Evolutionary conservation across 331 rosid species (phyloP), one percentile per base, ranked within the genome.

Genomic region (Rhamnella rubrinervis): DNA sequence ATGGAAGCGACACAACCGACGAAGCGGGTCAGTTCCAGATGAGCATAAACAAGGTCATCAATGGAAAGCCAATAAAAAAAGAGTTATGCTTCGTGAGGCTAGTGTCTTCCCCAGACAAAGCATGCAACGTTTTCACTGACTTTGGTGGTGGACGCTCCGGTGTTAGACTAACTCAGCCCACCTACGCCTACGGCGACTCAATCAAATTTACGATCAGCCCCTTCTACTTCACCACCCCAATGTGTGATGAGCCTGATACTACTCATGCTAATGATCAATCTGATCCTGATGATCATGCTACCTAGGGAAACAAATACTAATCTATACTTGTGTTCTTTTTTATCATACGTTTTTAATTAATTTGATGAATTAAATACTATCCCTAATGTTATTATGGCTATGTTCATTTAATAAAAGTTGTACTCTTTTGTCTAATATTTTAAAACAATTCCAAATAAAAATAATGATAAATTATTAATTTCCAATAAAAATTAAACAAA

Each of bases 31-130:
- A 79, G 28, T 93, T 77, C 44, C 84, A 90, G 44, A 20, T 93
- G 7, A 19, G 2, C 6, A 79, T 86, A 50, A 62, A 73, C 21
- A 78, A 74, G 68, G 35, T 23, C 47, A 44, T 78, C 12, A n/a
- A 69, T 6, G 90, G 88, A 49, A 88, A 86, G 66, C 74, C 81
- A 52, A 69, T 93, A 53, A 81, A 86, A 7, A 59, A 79, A 3
- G 84, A 73, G 70, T 58, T 55, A 19, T 88, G 97, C 59, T 55
- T 77, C 0, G 87, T 87, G 72, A 81, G 98, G 74, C 46, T 93
- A 13, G 95, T 90, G 57, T 93, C 92, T 0, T 93, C 97, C 4
- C 92, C 96, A 5, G 89, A 90, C 67, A n/a, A 56, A 18, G 79
- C 85, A 23, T 93, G 98, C 82, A 85, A 90, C 70, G 46, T 90